Evolutionary conservation across 1,284 basidiomycete genomes (phyloP), one percentile per base, ranked within the genome.

Genomic region (Trametes sp.): DNA sequence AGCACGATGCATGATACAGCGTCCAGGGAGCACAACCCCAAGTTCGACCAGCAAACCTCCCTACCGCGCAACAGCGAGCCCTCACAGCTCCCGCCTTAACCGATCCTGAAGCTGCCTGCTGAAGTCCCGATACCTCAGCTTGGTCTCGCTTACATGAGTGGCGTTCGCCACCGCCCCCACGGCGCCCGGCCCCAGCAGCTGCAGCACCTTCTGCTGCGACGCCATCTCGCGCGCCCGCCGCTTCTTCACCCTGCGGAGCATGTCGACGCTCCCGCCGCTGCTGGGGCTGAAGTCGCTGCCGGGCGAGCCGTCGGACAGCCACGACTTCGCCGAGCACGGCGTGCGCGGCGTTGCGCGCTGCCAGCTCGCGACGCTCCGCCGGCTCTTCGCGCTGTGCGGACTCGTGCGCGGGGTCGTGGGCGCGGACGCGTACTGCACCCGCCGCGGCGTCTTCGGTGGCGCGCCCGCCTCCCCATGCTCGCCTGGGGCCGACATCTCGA

Each of bases 141-240:
- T 54, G 14, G 52, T 26, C 53, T 58, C 58, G 35, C 53, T 57
- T 23, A 57, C 52, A 0, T 53, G 35, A 38, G 53, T 42, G 51
- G 50, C 53, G 21, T 16, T n/a, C 33, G 63, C 59, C 21, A 65
- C 53, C 28, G 55, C 59, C n/a, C 14, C 59, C 1, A 41, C 42
- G 35, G 63, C 59, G 44, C 61, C 63, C 26, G 31, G 33, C 4
- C 63, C 63, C 16, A 61, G 21, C 38, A 61, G 6, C 55, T 58
- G 63, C 23, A 64, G 16, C 28, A 28, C 46, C 59, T 64, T 64
- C 46, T 28, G 41, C 54, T 64, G 58, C 36, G 62, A 64, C 29
- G 36, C 51, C 33, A 54, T 19, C 2, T 42, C 35, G 28, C 54
- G 52, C 36, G 35, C 42, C n/a, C 52, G 38, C 54, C 45, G 42